These are phyloP conservation scores for Akebia trifoliata DNA, from an alignment of 164 flowering plant genomes.

Conservation along the genomic window DNA sequence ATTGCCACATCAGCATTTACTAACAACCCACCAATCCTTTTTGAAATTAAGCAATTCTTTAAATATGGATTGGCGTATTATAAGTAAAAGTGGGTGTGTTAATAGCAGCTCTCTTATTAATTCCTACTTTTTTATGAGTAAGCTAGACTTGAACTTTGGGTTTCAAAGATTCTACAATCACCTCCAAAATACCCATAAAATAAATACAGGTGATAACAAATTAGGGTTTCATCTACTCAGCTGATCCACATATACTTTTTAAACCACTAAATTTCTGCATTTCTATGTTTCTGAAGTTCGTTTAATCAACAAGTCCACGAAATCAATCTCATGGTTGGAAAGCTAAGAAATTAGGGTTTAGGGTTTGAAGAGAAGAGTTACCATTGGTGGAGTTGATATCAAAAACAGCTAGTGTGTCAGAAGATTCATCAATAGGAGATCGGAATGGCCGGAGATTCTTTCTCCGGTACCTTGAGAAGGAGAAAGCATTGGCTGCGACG, in stretches of 20 bases:
- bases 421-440: slow-evolving; percentile 77
- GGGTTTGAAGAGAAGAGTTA: background rate
- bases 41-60: too few species aligned
- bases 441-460: slow-evolving; percentile 50
- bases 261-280: background rate
- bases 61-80: too few species aligned
- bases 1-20: too few species aligned
- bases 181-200: background rate
- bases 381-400: slow-evolving; percentile 33
- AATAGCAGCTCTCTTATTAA: too few species aligned
- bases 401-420: slow-evolving; percentile 72
- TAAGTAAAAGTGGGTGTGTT: too few species aligned
- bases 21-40: too few species aligned
- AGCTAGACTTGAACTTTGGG: too few species aligned
- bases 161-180: too few species aligned
- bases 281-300: background rate
- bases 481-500: slow-evolving; percentile 79
- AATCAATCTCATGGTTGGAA: background rate
- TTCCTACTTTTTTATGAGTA: too few species aligned
- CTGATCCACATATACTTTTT: background rate
- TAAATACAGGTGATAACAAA: too few species aligned
- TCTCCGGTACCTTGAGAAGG: slow-evolving; percentile 59
- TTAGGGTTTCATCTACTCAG: too few species aligned
- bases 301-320: background rate
- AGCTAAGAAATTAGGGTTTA: background rate